These are phyloP conservation scores for Aspergillus neotritici DNA, from an alignment of 2,329 filamentous ascomycete species.

Conservation along the genomic window DNA sequence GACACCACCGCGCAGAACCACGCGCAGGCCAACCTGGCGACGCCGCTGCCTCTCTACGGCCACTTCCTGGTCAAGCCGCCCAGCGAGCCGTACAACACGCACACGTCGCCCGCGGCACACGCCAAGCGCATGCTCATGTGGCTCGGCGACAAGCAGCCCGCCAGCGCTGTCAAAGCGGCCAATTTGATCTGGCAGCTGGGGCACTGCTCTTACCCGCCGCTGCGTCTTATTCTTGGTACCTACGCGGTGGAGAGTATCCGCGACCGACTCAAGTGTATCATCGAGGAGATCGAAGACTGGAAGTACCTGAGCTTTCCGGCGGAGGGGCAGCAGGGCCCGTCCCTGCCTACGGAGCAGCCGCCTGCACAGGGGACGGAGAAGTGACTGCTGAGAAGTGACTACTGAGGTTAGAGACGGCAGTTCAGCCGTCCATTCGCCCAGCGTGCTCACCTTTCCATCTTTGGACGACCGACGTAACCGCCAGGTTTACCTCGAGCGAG, in stretches of 20 bases:
- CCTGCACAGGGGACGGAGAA: too few species aligned
- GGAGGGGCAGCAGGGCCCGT: conserved; percentile 25
- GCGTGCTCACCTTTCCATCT: too few species aligned
- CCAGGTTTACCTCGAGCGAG: too few species aligned
- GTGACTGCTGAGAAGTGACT: too few species aligned
- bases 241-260: conserved; percentile 95
- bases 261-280: conserved; percentile 81
- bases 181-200: conserved; percentile 92
- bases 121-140: conserved; percentile 89
- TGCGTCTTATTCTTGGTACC: conserved; percentile 79
- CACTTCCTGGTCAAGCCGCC: conserved; percentile 87
- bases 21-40: conserved; percentile 22
- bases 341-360: conserved; percentile 3
- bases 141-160: conserved; percentile 87
- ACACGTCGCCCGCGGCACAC: conserved; percentile 79
- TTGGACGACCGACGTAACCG: too few species aligned
- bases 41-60: conserved; percentile 71
- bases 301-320: conserved; percentile 70
- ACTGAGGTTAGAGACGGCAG: too few species aligned
- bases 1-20: conserved; percentile 18
- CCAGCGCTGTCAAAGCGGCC: conserved; percentile 85
- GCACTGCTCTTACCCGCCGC: conserved; percentile 88
- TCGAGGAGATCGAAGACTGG: conserved; percentile 93
- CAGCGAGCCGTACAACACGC: conserved; percentile 71
- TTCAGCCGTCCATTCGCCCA: too few species aligned